phyloP scores from a whole-genome alignment of 805 yeast species.

The Saturnispora hagleri region DNA sequence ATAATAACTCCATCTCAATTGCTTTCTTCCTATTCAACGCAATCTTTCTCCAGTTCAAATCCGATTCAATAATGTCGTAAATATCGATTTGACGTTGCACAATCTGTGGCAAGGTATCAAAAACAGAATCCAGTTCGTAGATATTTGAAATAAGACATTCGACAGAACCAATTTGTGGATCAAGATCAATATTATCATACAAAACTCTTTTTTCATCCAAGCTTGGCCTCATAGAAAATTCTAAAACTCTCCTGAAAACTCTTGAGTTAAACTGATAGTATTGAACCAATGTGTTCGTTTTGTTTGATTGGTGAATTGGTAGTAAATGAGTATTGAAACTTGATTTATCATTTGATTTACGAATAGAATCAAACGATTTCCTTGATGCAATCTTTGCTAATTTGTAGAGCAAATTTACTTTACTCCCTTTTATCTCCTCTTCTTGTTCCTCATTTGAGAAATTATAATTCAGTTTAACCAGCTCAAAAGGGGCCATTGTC shows the following conservation, averaged over 20 bases:
- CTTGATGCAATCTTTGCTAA: constrained; percentile 5
- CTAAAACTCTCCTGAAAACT: constrained; percentile 1
- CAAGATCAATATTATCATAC: constrained; percentile 16
- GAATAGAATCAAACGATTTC: constrained; percentile 3
- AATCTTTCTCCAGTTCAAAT: constrained; percentile 44
- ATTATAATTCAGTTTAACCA: constrained; percentile 1
- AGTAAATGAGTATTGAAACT: neutral
- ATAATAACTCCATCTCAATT: constrained; percentile 49
- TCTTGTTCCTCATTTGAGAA: neutral
- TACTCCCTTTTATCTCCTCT: neutral
- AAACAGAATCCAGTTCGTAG: constrained; percentile 26
- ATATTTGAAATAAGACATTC: constrained; percentile 35
- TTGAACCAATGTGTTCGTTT: neutral
- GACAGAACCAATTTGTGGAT: constrained; percentile 31
- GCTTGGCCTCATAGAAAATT: neutral
- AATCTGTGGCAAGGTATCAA: neutral
- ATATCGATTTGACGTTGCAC: constrained; percentile 14
- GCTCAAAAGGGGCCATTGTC: neutral
- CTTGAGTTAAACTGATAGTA: constrained; percentile 10
- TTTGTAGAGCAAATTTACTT: constrained; percentile 1
- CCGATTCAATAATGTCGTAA: constrained; percentile 33
- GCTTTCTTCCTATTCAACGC: constrained; percentile 51
- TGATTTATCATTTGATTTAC: constrained; percentile 4
- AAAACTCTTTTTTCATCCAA: neutral
- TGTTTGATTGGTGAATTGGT: constrained; percentile 5